phyloP scores from a whole-genome alignment of 2,329 filamentous ascomycete genomes.

The Colletotrichum zoysiae region DNA sequence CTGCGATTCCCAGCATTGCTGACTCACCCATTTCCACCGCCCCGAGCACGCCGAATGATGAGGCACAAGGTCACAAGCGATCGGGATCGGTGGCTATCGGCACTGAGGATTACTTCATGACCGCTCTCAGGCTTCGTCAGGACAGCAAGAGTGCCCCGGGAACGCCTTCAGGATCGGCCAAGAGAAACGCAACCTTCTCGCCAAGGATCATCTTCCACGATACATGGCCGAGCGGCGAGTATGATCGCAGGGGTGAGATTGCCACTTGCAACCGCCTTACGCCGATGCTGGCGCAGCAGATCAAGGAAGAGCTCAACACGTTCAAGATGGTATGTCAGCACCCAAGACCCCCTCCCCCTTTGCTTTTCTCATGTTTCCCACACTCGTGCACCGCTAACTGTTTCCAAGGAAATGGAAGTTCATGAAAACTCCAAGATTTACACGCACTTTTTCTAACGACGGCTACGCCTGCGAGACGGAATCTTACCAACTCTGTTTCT shows the following conservation, averaged over 20 bases:
- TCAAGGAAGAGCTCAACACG: conserved; percentile 98
- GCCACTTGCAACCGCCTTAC: conserved; percentile 98
- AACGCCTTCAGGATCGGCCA: conserved; percentile 77
- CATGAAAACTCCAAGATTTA: conserved; percentile 99
- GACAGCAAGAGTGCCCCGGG: conserved; percentile 85
- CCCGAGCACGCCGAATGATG: conserved; percentile 88
- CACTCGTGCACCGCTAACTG: conserved; percentile 53
- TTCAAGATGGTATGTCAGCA: conserved; percentile 91
- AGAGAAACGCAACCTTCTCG: conserved; percentile 82
- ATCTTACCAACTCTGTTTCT: conserved; percentile 50
- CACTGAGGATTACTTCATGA: conserved; percentile 91
- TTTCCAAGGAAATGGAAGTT: conserved; percentile 96
- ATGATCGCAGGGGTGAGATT: conserved; percentile 94
- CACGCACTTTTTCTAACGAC: conserved; percentile 97
- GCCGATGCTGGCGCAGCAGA: conserved; percentile 96
- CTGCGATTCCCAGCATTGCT: conserved; percentile 71
- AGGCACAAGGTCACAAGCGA: conserved; percentile 74
- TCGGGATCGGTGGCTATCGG: conserved; percentile 79
- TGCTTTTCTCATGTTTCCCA: background rate
- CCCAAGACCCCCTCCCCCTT: too few relatives aligned
- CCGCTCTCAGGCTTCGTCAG: conserved; percentile 77
- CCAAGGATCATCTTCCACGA: conserved; percentile 95
- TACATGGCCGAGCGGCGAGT: conserved; percentile 95
- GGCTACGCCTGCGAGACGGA: conserved; percentile 47
- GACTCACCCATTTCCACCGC: conserved; percentile 89